Base-by-base conservation (phyloP, 78 protist genomes). In the Monosiga brevicollis region DNA sequence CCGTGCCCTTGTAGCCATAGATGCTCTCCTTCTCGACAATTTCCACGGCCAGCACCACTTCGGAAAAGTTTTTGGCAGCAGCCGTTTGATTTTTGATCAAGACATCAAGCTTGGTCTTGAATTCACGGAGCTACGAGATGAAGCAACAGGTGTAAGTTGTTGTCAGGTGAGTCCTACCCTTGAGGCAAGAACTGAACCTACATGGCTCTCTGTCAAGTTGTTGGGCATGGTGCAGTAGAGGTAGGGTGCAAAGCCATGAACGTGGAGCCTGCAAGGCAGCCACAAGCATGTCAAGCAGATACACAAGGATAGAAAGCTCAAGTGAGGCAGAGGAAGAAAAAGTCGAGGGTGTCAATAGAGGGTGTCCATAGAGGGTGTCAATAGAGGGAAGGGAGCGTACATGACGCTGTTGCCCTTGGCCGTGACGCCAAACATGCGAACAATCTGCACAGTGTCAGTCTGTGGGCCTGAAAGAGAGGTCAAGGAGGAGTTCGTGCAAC, bases 181-280 rank as follows among this genome's bases (percentile, higher is more conserved):
- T 0, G 9, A 62, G 78, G 78, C 35, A 10, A 34, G 0, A 39
- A 24, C 86, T 54, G 72, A 42, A 9, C 6, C 6, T 42, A 77
- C 72, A 11, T n/a, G 70, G 70, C 70, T 22, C 32, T 20, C 9
- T 9, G 70, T 54, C 70, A 22, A 22, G 32, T 20, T 9, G 43
- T 6, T 71, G n/a, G 98, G 98, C 34, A 95, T 93, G 10, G 84
- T 80, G 29, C 96, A 86, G 82, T 93, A 98, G 83, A 99, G 89
- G 87, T 97, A 98, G 1, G 99, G 99, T 20, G 79, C 22, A 78
- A 95, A 98, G 41, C 99, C 99, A 76, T 96, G 97, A 10, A 97
- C 92, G 87, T 96, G 96, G n/a, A n/a, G n/a, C n/a, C n/a, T n/a
- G n/a, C n/a, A n/a, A n/a, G n/a, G n/a, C n/a, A n/a, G n/a, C n/a